phyloP scores from a whole-genome alignment of 805 yeast genomes.

The Hanseniaspora taiwanica region DNA sequence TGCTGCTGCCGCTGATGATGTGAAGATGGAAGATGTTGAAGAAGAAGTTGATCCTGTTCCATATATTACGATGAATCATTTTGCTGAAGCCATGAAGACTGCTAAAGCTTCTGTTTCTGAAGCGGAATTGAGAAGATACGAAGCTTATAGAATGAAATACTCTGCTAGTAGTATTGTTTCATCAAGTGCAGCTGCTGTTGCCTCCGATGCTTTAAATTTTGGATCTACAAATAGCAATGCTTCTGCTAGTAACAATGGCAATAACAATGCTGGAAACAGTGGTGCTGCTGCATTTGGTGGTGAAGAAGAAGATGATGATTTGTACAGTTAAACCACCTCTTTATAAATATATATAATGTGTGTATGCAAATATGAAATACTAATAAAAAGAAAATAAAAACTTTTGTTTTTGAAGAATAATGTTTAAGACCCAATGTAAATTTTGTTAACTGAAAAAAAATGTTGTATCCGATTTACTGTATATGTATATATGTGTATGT shows the following conservation, averaged over 20 bases:
- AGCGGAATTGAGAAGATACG: slow-evolving; percentile 95
- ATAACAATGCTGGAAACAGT: slow-evolving; percentile 10
- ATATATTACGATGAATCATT: slow-evolving; percentile 81
- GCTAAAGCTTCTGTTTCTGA: slow-evolving; percentile 96
- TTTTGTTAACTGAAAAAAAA: too few relatives aligned
- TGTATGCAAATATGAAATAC: too few relatives aligned
- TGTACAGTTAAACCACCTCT: slow-evolving; percentile 31
- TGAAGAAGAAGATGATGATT: slow-evolving; percentile 52
- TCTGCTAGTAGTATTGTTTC: slow-evolving; percentile 67
- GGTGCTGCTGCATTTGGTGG: slow-evolving; percentile 33
- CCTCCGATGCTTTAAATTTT: slow-evolving; percentile 33
- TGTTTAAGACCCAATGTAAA: too few relatives aligned
- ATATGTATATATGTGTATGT: too few relatives aligned
- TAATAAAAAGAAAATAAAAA: too few relatives aligned
- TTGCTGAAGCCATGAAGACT: slow-evolving; percentile 99
- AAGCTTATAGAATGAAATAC: slow-evolving; percentile 89
- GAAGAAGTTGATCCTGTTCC: slow-evolving; percentile 93
- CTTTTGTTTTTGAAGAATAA: too few relatives aligned
- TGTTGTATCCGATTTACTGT: too few relatives aligned
- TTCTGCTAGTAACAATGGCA: slow-evolving; percentile 9
- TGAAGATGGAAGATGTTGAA: slow-evolving; percentile 36
- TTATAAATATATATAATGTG: not conserved
- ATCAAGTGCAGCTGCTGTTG: slow-evolving; percentile 59
- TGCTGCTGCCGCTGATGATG: slow-evolving; percentile 31
- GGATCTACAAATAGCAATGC: slow-evolving; percentile 23